Evolutionary conservation across 345 rosid species (phyloP).

Genomic region (Hirschfeldia incana): DNA sequence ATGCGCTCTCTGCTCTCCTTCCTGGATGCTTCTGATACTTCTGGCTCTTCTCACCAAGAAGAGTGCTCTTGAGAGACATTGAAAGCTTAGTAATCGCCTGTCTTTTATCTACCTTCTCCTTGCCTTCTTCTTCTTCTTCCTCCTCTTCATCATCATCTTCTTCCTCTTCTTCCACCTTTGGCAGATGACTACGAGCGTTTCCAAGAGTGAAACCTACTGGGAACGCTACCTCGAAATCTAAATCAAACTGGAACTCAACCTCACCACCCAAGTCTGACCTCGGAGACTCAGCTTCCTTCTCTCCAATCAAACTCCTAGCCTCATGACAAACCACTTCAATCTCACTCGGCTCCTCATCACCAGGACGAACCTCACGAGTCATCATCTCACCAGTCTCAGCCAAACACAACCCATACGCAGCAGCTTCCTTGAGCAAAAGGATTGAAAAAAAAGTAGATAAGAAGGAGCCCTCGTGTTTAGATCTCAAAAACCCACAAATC

Average conservation of each 20-base stretch:
- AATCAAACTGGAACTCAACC: constrained; percentile 65
- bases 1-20: background rate
- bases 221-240: constrained; percentile 61
- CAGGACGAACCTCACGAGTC: constrained; percentile 80
- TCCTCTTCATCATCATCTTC: background rate
- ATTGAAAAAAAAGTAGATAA: too few relatives aligned
- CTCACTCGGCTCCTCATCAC: constrained; percentile 93
- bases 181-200: background rate
- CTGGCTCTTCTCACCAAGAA: background rate
- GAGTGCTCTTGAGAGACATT: background rate
- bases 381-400: constrained; percentile 99
- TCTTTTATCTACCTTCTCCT: background rate
- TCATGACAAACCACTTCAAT: constrained; percentile 85
- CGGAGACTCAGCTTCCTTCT: constrained; percentile 52
- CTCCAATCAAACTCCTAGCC: constrained; percentile 68
- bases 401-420: constrained; percentile 69
- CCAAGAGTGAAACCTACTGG: background rate
- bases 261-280: constrained; percentile 51
- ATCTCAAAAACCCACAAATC: background rate
- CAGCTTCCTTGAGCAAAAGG: constrained; percentile 82
- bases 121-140: background rate
- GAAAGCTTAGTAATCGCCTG: background rate
- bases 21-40: background rate
- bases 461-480: background rate
- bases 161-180: background rate